Evolutionary conservation across 176 grass and related monocot genomes (phyloP).

Genomic region (Carex scoparia): DNA sequence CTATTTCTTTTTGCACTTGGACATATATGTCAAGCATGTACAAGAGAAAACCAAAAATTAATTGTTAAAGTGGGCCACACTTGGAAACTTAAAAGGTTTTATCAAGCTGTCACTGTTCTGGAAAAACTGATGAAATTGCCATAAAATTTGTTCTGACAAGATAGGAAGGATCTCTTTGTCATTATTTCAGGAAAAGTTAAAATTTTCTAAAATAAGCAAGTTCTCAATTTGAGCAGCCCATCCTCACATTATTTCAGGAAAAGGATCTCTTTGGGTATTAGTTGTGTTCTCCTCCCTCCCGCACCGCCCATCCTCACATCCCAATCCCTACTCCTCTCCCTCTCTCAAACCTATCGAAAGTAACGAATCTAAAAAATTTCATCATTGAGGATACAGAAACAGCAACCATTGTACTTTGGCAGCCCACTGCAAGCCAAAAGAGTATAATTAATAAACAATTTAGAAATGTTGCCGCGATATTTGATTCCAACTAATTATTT

Average conservation of each 20-base stretch:
- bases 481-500: not conserved
- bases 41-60: conserved; percentile 9
- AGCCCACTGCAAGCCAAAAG: conserved; percentile 49
- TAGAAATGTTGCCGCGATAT: not conserved
- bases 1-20: not conserved
- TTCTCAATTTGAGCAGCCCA: not conserved
- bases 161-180: not conserved
- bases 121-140: not conserved
- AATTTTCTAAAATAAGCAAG: not conserved
- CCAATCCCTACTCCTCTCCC: not conserved
- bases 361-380: not conserved
- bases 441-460: conserved; percentile 14
- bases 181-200: not conserved
- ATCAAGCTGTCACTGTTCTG: not conserved
- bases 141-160: not conserved
- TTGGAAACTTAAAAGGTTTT: not conserved
- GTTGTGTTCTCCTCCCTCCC: not conserved
- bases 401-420: conserved; percentile 76
- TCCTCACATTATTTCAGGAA: too few relatives aligned
- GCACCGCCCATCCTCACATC: not conserved
- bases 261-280: not conserved
- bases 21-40: conserved; percentile 13
- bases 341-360: not conserved
- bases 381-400: conserved; percentile 75
- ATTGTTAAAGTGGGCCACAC: not conserved